Conservation (phyloP, 1,284 basidiomycete species). For the Anthracocystis setariae region DNA sequence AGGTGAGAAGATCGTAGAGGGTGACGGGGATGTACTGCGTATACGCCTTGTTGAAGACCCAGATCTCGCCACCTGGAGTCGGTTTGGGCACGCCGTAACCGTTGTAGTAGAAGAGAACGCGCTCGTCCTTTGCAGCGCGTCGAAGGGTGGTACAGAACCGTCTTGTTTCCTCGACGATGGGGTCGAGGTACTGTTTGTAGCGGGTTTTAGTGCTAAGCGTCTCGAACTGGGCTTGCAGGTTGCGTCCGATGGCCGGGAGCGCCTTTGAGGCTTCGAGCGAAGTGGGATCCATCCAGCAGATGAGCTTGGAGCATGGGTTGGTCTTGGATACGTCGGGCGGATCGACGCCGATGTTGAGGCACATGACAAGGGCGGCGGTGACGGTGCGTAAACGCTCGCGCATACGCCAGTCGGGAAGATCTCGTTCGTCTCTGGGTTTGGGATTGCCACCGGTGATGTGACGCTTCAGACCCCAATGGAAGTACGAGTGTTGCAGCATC, state of each 20-base stretch:
- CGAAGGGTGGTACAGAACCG: constrained; percentile 86
- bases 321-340: constrained; percentile 98
- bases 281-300: constrained; percentile 97
- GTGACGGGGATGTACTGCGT: constrained; percentile 99
- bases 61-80: constrained; percentile 93
- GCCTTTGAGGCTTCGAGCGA: constrained; percentile 74
- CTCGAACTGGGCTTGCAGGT: constrained; percentile 95
- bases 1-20: constrained; percentile 88
- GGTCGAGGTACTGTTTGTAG: constrained; percentile 80
- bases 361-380: constrained; percentile 91
- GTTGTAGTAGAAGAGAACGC: constrained; percentile 97
- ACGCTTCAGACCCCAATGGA: constrained; percentile 73
- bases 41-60: constrained; percentile 98
- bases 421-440: constrained; percentile 74
- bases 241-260: constrained; percentile 79
- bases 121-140: constrained; percentile 90
- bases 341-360: constrained; percentile 96
- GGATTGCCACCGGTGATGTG: constrained; percentile 89
- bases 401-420: constrained; percentile 77
- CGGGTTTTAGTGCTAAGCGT: constrained; percentile 79
- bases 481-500: constrained; percentile 62
- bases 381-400: constrained; percentile 85
- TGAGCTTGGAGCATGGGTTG: constrained; percentile 90
- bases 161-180: constrained; percentile 91
- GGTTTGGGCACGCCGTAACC: constrained; percentile 98